Conservation (phyloP, 1,284 basidiomycete genomes). For the Cerioporus squamosus region DNA sequence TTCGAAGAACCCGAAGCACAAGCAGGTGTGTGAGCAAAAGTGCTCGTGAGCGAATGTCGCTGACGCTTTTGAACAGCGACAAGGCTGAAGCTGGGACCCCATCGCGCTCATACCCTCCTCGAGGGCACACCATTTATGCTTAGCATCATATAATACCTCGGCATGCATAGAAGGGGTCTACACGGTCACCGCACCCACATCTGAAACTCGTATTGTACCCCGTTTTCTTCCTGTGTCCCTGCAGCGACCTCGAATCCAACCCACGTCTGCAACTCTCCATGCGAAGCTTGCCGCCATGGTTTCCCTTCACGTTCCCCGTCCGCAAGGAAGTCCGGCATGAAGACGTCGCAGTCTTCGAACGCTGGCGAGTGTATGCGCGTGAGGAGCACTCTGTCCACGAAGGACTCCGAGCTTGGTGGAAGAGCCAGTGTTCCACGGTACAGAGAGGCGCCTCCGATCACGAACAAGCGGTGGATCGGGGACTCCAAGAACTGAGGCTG, state of each 20-base stretch:
- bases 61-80: constrained; percentile 50
- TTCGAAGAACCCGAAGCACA: constrained; percentile 95
- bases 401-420: constrained; percentile 39
- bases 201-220: constrained; percentile 86
- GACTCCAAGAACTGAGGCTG: constrained; percentile 20
- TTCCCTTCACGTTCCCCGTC: constrained; percentile 17
- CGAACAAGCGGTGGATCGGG: constrained; percentile 62
- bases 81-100: constrained; percentile 46
- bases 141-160: neutral
- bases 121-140: neutral
- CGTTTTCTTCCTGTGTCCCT: constrained; percentile 82
- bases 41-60: constrained; percentile 6
- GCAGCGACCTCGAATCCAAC: constrained; percentile 78
- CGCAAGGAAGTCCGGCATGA: constrained; percentile 75
- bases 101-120: neutral
- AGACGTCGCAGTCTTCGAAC: constrained; percentile 86
- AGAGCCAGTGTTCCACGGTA: constrained; percentile 73
- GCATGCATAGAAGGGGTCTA: constrained; percentile 1
- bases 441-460: constrained; percentile 91
- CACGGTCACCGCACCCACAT: constrained; percentile 74
- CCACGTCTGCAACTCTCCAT: constrained; percentile 74
- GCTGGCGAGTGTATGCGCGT: constrained; percentile 81
- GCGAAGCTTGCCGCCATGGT: constrained; percentile 62
- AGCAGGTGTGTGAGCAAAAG: constrained; percentile 75
- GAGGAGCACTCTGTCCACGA: constrained; percentile 82